phyloP scores from a whole-genome alignment of 108 stramenopile genomes.

The Pinguiococcus pyrenoidosus region DNA sequence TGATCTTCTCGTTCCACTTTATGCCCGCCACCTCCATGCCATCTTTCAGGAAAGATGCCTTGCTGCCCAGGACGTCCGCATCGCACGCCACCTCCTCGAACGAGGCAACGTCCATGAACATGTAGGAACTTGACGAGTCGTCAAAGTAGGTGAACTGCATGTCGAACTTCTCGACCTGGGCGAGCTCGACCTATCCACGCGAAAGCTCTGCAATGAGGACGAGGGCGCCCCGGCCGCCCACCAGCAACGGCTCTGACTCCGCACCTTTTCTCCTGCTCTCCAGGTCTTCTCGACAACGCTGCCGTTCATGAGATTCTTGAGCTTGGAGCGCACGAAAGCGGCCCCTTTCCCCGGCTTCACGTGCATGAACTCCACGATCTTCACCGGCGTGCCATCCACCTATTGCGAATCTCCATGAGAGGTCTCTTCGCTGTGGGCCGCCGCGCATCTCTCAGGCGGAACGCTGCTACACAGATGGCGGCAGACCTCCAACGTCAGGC shows the following conservation, averaged over 20 bases:
- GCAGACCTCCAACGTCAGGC: conserved; percentile 73
- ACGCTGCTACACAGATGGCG: conserved; percentile 38
- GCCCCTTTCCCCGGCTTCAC: conserved; percentile 57
- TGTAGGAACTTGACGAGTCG: conserved; percentile 53
- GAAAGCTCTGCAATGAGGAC: no score
- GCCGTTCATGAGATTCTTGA: conserved; percentile 80
- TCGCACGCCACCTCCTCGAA: conserved; percentile 69
- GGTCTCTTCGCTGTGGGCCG: not conserved
- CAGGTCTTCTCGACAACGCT: conserved; percentile 85
- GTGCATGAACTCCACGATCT: conserved; percentile 65
- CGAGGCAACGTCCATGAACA: conserved; percentile 77
- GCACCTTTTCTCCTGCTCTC: conserved; percentile 54
- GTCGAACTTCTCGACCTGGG: conserved; percentile 59
- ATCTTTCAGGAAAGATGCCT: conserved; percentile 62
- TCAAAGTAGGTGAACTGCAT: conserved; percentile 72
- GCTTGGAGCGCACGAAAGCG: conserved; percentile 48
- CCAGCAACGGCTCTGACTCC: no score
- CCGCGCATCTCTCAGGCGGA: not conserved
- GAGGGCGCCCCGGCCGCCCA: no score
- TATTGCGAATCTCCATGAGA: not conserved
- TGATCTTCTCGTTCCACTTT: conserved; percentile 62
- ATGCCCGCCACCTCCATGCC: conserved; percentile 57
- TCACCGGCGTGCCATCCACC: conserved; percentile 14
- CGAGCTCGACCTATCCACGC: conserved; percentile 56
- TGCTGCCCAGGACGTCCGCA: conserved; percentile 45